Evolutionary conservation across 208 protist species (phyloP), one percentile per base, ranked within the genome.

Genomic region (Tritrichomonas foetus): DNA sequence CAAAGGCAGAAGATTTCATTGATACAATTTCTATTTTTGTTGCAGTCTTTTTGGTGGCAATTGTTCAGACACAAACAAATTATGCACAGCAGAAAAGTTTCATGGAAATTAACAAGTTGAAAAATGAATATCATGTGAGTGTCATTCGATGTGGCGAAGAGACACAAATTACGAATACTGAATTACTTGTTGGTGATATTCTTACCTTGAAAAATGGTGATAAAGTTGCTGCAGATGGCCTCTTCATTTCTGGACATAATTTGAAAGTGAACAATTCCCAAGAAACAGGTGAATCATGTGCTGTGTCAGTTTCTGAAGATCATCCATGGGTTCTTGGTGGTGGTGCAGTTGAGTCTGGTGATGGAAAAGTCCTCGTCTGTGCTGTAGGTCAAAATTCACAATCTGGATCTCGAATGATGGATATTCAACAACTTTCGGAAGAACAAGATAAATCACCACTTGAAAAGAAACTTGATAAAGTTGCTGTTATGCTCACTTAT

Each of bases 181-280:
- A 82, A 82, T 33, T 82, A 0, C 27, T 82, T 20, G 41, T 50
- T 20, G 93, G 93, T 89, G 93, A 94, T 89, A 82, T 94, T 30
- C 72, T 94, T 55, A 55, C 64, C 11, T 39, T 94, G 8, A 94
- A 94, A 44, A 92, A 93, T 2, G 93, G 93, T 20, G 69, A 94
- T 33, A n/a, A 14, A 47, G 41, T 94, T 33, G 66, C 57, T n/a
- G 93, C 93, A n/a, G 93, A 94, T 47, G 22, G 93, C 44, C 30
- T 82, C 3, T 82, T 50, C 41, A 82, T 82, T 9, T 27, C n/a
- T 25, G 74, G 74, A 20, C 33, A 82, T 14, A 36, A 82, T 44
- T 30, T 82, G 3, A 82, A 82, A 50, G 74, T 82, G 47, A 82
- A 82, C 74, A 82, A 82, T 36, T 82, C 74, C 1, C n/a, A 25